Percentiles rank a stretch among this genome's conserved stretches.
phyloP scores from a whole-genome alignment of 768 basidiomycete species.

The Auricularia heimuer region DNA sequence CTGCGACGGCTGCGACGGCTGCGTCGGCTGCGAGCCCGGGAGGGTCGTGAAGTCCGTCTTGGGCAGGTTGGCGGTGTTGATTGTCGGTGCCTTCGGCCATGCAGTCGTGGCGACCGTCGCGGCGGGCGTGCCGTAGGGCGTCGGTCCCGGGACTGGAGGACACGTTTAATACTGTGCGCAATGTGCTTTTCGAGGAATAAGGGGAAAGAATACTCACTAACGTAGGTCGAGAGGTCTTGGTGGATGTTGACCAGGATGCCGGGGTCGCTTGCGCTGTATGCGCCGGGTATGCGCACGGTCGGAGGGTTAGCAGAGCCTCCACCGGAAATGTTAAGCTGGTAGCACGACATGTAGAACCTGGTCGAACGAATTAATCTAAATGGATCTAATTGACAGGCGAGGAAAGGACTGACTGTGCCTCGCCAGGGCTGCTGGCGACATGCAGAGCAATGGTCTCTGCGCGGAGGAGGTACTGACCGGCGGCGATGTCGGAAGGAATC shows the following conservation, averaged over 20 bases:
- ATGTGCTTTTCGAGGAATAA: background rate
- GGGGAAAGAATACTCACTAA: conserved; percentile 8
- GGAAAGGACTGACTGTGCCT: background rate
- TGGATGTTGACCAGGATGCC: conserved; percentile 37
- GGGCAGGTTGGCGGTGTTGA: conserved; percentile 40
- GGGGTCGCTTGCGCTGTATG: conserved; percentile 3
- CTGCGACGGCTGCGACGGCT: background rate
- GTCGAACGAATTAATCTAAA: background rate
- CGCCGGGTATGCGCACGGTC: conserved; percentile 4
- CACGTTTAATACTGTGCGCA: background rate
- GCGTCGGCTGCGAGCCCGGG: background rate
- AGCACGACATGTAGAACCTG: conserved; percentile 13
- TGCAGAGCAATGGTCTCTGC: conserved; percentile 13
- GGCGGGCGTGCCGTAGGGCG: conserved; percentile 35
- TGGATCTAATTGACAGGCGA: background rate
- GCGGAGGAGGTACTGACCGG: conserved; percentile 7
- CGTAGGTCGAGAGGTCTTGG: conserved; percentile 30
- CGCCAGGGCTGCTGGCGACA: background rate
- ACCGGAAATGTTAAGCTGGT: conserved; percentile 4
- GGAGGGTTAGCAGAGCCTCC: conserved; percentile 3
- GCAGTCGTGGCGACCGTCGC: conserved; percentile 33
- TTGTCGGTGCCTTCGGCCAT: conserved; percentile 39
- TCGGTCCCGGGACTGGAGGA: conserved; percentile 32
- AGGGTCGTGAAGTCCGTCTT: conserved; percentile 21
- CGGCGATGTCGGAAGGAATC: conserved; percentile 5